A percentile compares a stretch with the other conserved stretches of the same genome.
Evolutionary conservation across 345 rosid genomes (phyloP).

Genomic region (Brassica carinata): DNA sequence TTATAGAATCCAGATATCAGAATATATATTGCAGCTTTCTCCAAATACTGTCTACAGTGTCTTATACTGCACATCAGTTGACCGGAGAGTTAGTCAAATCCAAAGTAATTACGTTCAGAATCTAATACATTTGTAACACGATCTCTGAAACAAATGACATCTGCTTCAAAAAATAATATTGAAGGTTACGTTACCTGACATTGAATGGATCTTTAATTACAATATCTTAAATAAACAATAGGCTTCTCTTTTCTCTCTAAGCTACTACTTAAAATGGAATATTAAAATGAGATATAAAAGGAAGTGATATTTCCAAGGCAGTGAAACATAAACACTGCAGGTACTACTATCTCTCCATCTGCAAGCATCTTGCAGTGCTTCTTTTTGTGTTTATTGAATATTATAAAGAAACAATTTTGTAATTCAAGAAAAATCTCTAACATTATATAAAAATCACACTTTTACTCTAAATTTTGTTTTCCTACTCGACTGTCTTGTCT

Average conservation of each 20-base stretch:
- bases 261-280: constrained; percentile 24
- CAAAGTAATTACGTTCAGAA: constrained; percentile 21
- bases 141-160: constrained; percentile 33
- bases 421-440: not conserved
- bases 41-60: not conserved
- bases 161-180: constrained; percentile 13
- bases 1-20: not conserved
- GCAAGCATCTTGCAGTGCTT: constrained; percentile 30
- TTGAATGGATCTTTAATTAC: constrained; percentile 22
- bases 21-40: constrained; percentile 2
- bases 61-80: constrained; percentile 1
- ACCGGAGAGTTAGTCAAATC: constrained; percentile 27
- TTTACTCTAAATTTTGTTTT: constrained; percentile 31
- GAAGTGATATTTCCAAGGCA: constrained; percentile 48
- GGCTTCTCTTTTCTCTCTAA: constrained; percentile 22
- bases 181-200: constrained; percentile 28
- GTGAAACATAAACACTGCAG: constrained; percentile 49
- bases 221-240: constrained; percentile 20
- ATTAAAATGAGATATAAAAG: constrained; percentile 36
- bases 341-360: constrained; percentile 35
- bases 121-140: constrained; percentile 21
- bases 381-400: constrained; percentile 23
- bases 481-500: constrained; percentile 59
- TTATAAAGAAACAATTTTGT: constrained; percentile 21
- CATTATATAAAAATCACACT: not conserved